phyloP scores from a whole-genome alignment of 1,284 basidiomycete genomes.

The Melampsora allii-populina region DNA sequence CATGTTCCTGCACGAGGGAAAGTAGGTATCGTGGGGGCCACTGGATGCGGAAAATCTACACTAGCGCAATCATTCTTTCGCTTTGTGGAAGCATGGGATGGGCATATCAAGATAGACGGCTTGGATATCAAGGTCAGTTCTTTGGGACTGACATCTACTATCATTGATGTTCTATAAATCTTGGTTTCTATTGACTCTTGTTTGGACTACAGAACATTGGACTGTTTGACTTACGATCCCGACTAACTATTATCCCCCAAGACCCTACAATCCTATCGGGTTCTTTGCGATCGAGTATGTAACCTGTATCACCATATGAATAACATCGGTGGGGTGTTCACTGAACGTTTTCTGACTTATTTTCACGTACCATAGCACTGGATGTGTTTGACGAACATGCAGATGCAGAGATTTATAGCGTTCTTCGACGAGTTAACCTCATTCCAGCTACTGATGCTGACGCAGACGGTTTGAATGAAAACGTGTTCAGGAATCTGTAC shows the following conservation, averaged over 20 bases:
- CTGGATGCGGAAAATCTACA: slow-evolving; percentile 82
- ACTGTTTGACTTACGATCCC: slow-evolving; percentile 71
- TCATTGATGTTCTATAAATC: slow-evolving; percentile 58
- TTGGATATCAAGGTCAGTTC: slow-evolving; percentile 56
- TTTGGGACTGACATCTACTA: slow-evolving; percentile 60
- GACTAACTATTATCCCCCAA: slow-evolving; percentile 75
- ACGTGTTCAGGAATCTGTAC: slow-evolving; percentile 61
- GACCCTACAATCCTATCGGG: slow-evolving; percentile 80
- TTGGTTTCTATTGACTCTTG: slow-evolving; percentile 50
- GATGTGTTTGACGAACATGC: slow-evolving; percentile 88
- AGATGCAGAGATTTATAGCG: slow-evolving; percentile 80
- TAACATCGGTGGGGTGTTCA: not conserved
- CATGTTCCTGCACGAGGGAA: slow-evolving; percentile 84
- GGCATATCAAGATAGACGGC: slow-evolving; percentile 33
- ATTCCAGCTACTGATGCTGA: slow-evolving; percentile 56
- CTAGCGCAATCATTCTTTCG: slow-evolving; percentile 39
- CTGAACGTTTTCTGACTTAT: not conserved
- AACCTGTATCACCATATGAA: not conserved
- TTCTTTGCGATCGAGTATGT: slow-evolving; percentile 63
- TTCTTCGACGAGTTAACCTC: slow-evolving; percentile 79
- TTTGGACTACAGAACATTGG: slow-evolving; percentile 61
- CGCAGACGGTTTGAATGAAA: slow-evolving; percentile 58
- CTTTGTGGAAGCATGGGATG: slow-evolving; percentile 31
- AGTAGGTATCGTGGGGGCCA: slow-evolving; percentile 92
- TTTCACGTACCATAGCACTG: slow-evolving; percentile 57